Evolutionary conservation across 352 stramenopile genomes (phyloP).

Genomic region (Pythium pyrilobum): DNA sequence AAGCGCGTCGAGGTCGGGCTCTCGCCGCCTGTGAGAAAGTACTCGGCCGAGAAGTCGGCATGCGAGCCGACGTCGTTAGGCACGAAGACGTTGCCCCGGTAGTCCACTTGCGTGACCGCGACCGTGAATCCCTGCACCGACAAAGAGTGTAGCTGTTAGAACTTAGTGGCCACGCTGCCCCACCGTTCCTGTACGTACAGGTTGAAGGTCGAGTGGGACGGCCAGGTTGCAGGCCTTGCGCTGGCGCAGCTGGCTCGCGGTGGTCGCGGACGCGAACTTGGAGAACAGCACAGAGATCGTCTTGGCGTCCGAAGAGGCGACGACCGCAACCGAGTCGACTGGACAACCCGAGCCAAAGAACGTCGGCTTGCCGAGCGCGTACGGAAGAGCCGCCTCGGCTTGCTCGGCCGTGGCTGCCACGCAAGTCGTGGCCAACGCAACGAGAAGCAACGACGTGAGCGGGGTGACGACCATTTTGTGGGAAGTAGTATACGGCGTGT

Average conservation of each 20-base stretch:
- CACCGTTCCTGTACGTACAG: too few species aligned
- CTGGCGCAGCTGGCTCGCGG: neutral
- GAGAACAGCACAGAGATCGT: conserved; percentile 20
- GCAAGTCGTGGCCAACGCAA: too few species aligned
- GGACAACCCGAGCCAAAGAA: conserved; percentile 22
- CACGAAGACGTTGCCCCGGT: conserved; percentile 29
- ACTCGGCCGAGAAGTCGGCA: conserved; percentile 19
- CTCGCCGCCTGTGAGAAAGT: conserved; percentile 23
- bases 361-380: conserved; percentile 11
- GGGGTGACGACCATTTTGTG: too few species aligned
- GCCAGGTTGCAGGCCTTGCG: conserved; percentile 26
- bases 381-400: too few species aligned
- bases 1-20: conserved; percentile 16
- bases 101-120: conserved; percentile 28
- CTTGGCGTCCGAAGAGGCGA: conserved; percentile 10
- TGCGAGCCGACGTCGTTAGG: conserved; percentile 6
- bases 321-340: conserved; percentile 8
- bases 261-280: conserved; percentile 18
- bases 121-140: conserved; percentile 25
- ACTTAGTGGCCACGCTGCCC: too few species aligned
- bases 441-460: too few species aligned
- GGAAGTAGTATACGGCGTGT: too few species aligned
- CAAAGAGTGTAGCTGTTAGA: too few species aligned
- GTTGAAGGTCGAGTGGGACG: conserved; percentile 18
- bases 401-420: too few species aligned